Evolutionary conservation across 2,329 filamentous ascomycete species (phyloP), one percentile per base, ranked within the genome.

Genomic region (Verticillium longisporum): DNA sequence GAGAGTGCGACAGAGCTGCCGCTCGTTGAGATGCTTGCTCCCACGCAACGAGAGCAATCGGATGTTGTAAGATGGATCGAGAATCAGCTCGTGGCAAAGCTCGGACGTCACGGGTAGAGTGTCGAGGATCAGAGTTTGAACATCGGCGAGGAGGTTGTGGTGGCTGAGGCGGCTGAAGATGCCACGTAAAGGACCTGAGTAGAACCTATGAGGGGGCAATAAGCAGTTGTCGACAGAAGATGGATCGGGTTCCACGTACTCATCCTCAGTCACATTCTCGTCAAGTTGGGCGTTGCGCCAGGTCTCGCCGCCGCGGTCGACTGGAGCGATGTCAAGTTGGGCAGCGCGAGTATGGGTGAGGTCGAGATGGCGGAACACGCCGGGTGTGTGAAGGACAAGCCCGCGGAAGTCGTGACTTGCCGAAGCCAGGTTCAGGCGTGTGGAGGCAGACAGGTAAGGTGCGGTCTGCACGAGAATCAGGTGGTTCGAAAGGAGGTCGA

Each of bases 21-120:
- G 80, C 71, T 96, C 87, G 72, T 97, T 94, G 64, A 97, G 79
- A 71, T 94, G 86, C 67, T 84, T 86, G 64, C 86, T 90, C 62
- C 90, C 88, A 61, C 93, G 87, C 65, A 98, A 86, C 13, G 92
- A 97, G 56, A 98, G 82, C 58, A 97, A 83, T 65, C 88, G 90
- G 59, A 98, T 84, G 66, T 87, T 89, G 77, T 90, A 93, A 7
- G 83, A 78, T 6, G 90, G 84, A 61, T 89, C 85, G 58, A 85
- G 80, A 59, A 96, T 83, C 62, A 98, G 88, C 59, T 96, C 90
- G 66, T 88, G 83, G 60, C 96, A 83, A 6, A 97, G 79, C 68
- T 94, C 89, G 57, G 90, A 85, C 2, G 94, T 91, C 33, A 97
- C 92, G 15, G 89, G 88, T 33, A 97, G 81, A 2, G 91, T 90